These are phyloP conservation scores for Coniochaeta prunicola DNA, from an alignment of 2,329 filamentous ascomycete species.

Conservation along the genomic window DNA sequence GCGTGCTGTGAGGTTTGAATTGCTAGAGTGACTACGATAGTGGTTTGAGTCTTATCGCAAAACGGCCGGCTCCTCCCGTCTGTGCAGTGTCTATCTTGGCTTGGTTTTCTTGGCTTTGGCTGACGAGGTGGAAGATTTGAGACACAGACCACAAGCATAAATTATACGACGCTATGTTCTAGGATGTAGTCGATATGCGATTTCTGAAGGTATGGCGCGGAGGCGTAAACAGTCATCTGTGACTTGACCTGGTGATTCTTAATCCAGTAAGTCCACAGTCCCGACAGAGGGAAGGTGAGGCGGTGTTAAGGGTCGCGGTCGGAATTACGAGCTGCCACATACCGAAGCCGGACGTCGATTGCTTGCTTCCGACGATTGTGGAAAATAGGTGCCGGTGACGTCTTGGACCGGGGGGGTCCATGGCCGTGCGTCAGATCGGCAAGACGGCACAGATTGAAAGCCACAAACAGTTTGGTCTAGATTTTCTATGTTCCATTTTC, in stretches of 20 bases:
- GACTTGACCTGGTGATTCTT: too few species aligned
- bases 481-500: neutral
- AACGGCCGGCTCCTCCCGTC: neutral
- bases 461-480: neutral
- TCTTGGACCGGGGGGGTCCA: neutral
- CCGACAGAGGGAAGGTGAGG: neutral
- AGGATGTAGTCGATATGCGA: too few species aligned
- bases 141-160: too few species aligned
- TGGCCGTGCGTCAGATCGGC: neutral
- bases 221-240: too few species aligned
- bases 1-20: too few species aligned
- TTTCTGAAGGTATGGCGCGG: too few species aligned
- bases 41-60: neutral
- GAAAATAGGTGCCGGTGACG: neutral
- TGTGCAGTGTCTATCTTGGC: neutral
- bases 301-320: neutral
- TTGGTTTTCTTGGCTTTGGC: neutral
- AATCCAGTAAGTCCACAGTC: neutral
- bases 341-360: neutral
- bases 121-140: too few species aligned
- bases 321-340: neutral
- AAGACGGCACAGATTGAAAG: neutral
- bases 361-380: neutral
- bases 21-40: too few species aligned
- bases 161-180: too few species aligned